phyloP scores from a whole-genome alignment of 2,329 filamentous ascomycete species.

The Stenocarpella maydis region DNA sequence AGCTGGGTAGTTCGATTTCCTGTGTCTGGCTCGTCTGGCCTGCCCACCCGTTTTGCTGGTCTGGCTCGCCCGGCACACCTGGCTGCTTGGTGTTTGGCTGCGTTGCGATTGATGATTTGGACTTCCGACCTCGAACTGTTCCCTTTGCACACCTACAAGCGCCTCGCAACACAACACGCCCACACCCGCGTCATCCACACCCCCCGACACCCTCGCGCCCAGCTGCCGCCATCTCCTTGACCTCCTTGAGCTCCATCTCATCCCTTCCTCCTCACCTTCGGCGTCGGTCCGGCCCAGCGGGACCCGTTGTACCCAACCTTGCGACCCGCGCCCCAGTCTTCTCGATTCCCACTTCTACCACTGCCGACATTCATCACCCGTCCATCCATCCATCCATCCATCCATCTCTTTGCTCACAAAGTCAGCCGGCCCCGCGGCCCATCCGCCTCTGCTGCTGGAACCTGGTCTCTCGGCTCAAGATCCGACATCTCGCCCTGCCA shows the following conservation, averaged over 20 bases:
- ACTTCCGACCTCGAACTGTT: conserved; percentile 13
- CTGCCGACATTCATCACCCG: not conserved
- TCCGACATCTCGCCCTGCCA: not conserved
- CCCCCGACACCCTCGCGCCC: not conserved
- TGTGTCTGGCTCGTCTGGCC: not conserved
- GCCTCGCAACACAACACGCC: not conserved
- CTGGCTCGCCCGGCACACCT: conserved; percentile 3
- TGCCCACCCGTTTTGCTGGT: not conserved
- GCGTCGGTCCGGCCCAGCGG: conserved; percentile 22
- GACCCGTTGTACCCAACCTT: conserved; percentile 13
- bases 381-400: no score
- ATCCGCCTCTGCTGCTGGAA: not conserved
- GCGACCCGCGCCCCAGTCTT: conserved; percentile 18
- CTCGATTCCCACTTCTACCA: conserved; percentile 24
- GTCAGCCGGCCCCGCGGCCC: not conserved
- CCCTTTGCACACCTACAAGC: not conserved
- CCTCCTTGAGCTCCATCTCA: not conserved
- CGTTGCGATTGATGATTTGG: conserved; percentile 14
- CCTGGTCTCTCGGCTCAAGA: conserved; percentile 3
- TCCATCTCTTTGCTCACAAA: conserved; percentile 2
- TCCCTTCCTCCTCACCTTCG: not conserved
- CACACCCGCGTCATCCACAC: conserved; percentile 1
- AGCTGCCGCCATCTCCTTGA: conserved; percentile 13
- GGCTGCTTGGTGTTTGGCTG: conserved; percentile 12
- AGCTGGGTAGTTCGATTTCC: conserved; percentile 10